A percentile compares a stretch with the other conserved stretches of the same genome.
Evolutionary conservation across 768 basidiomycete genomes (phyloP).

Genomic region (Trametes maxima): DNA sequence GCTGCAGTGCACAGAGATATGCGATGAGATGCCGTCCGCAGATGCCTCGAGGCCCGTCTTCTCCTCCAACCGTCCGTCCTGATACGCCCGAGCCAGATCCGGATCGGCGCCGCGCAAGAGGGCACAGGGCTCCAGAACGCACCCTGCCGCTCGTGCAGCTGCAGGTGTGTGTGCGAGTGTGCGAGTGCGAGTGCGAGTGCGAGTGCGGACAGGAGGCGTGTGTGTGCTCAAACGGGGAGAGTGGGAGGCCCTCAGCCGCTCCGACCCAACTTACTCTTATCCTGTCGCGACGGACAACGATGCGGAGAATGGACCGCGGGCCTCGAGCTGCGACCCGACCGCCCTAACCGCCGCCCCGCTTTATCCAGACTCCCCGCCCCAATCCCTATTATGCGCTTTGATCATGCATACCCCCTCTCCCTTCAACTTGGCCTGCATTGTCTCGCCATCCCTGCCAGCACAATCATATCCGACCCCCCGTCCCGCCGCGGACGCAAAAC

Average conservation of each 20-base stretch:
- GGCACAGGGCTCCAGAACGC: constrained; percentile 1
- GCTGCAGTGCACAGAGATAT: constrained; percentile 6
- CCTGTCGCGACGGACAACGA: constrained; percentile 3
- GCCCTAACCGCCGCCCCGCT: not conserved
- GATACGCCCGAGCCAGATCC: not conserved
- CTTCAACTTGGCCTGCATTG: constrained; percentile 1
- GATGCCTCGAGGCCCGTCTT: constrained; percentile 23
- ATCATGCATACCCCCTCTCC: not conserved
- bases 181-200: too few relatives aligned
- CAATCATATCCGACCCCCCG: not conserved
- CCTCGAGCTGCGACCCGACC: constrained; percentile 1
- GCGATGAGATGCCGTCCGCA: constrained; percentile 4
- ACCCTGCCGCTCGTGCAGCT: too few relatives aligned
- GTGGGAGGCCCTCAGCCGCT: not conserved
- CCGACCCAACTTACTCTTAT: too few relatives aligned
- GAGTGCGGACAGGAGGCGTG: too few relatives aligned
- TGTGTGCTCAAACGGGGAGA: not conserved
- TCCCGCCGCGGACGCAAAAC: constrained; percentile 2
- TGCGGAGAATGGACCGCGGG: constrained; percentile 1
- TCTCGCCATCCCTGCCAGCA: not conserved
- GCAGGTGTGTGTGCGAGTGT: too few relatives aligned
- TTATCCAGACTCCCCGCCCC: constrained; percentile 9
- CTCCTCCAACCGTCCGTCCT: not conserved
- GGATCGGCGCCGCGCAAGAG: not conserved
- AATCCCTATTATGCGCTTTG: constrained; percentile 10